A percentile compares a stretch with the other conserved stretches of the same genome.
phyloP scores from a whole-genome alignment of 352 stramenopile species.

The Ophiocytium majus region DNA sequence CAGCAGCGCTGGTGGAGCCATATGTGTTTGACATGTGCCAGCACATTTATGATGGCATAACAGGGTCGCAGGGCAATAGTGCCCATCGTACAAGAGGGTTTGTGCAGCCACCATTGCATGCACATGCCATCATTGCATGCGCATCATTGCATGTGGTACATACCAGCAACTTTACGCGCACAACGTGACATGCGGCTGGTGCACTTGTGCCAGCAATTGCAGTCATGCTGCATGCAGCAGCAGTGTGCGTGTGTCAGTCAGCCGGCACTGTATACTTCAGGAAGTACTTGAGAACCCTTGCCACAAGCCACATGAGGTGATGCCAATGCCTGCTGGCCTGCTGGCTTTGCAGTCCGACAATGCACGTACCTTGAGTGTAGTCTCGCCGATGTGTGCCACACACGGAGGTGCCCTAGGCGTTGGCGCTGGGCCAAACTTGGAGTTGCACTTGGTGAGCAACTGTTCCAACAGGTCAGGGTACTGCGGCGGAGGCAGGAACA shows the following conservation, averaged over 20 bases:
- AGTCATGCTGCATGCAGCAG: background rate
- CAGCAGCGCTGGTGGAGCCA: no score
- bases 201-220: background rate
- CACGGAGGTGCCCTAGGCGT: background rate
- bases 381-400: background rate
- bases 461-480: background rate
- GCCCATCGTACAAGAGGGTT: background rate
- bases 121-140: background rate
- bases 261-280: no score
- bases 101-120: background rate
- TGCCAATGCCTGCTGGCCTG: background rate
- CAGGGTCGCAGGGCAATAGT: no score
- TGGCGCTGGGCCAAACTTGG: background rate
- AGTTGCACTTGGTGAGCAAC: background rate
- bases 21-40: no score
- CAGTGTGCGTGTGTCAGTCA: background rate
- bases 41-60: no score
- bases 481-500: background rate
- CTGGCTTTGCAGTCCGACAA: background rate
- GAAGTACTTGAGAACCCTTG: no score
- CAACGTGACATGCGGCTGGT: no score
- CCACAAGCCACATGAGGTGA: no score
- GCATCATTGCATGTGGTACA: background rate
- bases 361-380: constrained; percentile 1
- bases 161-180: background rate